Evolutionary conservation across 352 stramenopile species (phyloP), one percentile per base, ranked within the genome.

Genomic region (Phytopythium aichiense): DNA sequence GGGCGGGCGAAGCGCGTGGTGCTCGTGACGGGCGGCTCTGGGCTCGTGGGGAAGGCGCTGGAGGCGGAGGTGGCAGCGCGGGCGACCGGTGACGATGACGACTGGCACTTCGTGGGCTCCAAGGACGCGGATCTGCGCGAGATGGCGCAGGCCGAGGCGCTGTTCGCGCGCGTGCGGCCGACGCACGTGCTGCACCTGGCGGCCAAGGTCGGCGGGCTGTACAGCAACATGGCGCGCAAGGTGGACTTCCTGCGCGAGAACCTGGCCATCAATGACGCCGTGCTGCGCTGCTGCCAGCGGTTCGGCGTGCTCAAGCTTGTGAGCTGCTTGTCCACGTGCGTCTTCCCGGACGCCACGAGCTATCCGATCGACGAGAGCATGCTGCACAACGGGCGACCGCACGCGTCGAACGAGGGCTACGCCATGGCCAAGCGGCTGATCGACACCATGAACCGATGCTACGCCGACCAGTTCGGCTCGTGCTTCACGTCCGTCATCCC

Each of bases 231-330:
- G 57, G 69, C 68, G 23, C 70, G 85, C 58, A 93, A 98, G 68
- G 96, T 99, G n/a, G 96, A 99, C 69, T 99, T 99, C 67, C 98
- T 98, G 75, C 88, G 96, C 40, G 92, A 99, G 66, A 99, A 99
- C 76, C 97, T 98, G 69, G 79, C 98, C 43, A 99, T 99, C 63
- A 99, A 99, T 73, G 97, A 99, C 82, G 97, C 98, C 53, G 95
- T 99, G 50, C 96, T 99, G 82, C 94, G 98, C 67, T 97, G 88
- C 77, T 98, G 92, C 66, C 81, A 96, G 50, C 65, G 81, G 9
- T 91, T 84, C 57, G 42, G 62, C 28, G 90, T 98, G n/a, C 58
- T 71, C n/a, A 98, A 99, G 80, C 82, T 99, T 55, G 96, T 99
- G 23, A 98, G 92, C 61, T 99, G 97, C 69, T 82, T 99, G 33